Evolutionary conservation across 2,329 filamentous ascomycete species (phyloP).

Genomic region (Colletotrichum sp.): DNA sequence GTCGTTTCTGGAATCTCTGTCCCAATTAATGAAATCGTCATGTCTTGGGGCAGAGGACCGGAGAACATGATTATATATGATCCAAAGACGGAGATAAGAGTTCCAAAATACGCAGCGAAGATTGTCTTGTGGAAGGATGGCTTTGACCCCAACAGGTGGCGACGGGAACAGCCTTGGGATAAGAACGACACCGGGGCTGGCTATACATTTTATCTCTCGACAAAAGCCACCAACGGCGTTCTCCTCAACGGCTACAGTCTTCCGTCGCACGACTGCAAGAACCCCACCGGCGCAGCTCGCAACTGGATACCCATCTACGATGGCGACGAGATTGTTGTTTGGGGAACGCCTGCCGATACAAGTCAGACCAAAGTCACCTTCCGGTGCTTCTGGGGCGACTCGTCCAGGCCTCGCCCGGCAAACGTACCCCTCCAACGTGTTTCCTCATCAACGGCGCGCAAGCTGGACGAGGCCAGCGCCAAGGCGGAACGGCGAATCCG

Average conservation of each 20-base stretch:
- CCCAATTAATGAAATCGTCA: constrained; percentile 68
- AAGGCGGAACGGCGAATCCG: constrained; percentile 50
- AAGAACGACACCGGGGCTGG: constrained; percentile 51
- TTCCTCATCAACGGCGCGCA: constrained; percentile 41
- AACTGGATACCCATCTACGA: constrained; percentile 75
- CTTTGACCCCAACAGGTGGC: constrained; percentile 63
- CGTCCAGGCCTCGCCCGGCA: constrained; percentile 44
- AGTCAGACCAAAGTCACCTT: constrained; percentile 52
- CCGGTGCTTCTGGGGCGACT: constrained; percentile 62
- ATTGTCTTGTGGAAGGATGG: constrained; percentile 76
- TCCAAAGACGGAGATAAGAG: constrained; percentile 66
- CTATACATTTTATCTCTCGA: constrained; percentile 77
- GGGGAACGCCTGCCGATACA: constrained; percentile 51
- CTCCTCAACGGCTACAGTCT: constrained; percentile 77
- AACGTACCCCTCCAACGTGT: constrained; percentile 43
- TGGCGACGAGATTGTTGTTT: constrained; percentile 80
- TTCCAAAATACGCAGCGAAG: constrained; percentile 84
- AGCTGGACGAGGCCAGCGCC: constrained; percentile 54
- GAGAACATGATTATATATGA: constrained; percentile 73
- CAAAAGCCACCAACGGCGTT: constrained; percentile 79
- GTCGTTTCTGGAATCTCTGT: constrained; percentile 67
- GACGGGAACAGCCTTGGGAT: constrained; percentile 49
- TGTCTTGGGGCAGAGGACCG: constrained; percentile 78
- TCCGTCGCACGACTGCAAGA: constrained; percentile 57
- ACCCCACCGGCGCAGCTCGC: constrained; percentile 58